phyloP scores from a whole-genome alignment of 139 green algal species.

The Nannochloris sp. region DNA sequence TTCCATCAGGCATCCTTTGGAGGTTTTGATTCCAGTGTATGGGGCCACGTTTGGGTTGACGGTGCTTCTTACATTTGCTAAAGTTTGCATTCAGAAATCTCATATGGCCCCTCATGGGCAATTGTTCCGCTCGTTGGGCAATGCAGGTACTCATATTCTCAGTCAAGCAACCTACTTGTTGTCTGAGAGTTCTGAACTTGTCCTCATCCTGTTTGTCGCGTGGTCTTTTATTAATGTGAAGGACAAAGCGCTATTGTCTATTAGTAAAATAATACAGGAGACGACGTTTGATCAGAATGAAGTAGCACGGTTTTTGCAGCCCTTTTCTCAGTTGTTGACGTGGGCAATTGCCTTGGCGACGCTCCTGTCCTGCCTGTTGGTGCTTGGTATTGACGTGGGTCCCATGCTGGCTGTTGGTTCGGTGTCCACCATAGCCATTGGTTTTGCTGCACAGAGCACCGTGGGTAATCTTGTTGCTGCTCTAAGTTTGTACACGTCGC shows the following conservation, averaged over 20 bases:
- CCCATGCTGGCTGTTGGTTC: conserved; percentile 14
- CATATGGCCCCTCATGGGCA: background rate
- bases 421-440: conserved; percentile 15
- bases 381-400: conserved; percentile 20
- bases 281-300: conserved; percentile 4
- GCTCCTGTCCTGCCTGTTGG: background rate
- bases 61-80: background rate
- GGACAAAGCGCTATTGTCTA: conserved; percentile 6
- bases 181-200: conserved; percentile 17
- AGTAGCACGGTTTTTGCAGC: conserved; percentile 10
- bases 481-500: conserved; percentile 28
- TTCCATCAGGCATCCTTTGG: background rate
- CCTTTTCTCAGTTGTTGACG: conserved; percentile 8
- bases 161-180: background rate
- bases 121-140: background rate
- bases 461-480: conserved; percentile 28
- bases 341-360: conserved; percentile 17
- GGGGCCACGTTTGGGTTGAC: background rate
- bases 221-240: conserved; percentile 18
- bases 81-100: background rate
- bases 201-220: conserved; percentile 17
- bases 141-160: background rate
- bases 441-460: conserved; percentile 28
- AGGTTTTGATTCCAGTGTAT: background rate
- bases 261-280: conserved; percentile 1